Conservation (phyloP, 73 alveolate species). For the Paramecium octaurelia region DNA sequence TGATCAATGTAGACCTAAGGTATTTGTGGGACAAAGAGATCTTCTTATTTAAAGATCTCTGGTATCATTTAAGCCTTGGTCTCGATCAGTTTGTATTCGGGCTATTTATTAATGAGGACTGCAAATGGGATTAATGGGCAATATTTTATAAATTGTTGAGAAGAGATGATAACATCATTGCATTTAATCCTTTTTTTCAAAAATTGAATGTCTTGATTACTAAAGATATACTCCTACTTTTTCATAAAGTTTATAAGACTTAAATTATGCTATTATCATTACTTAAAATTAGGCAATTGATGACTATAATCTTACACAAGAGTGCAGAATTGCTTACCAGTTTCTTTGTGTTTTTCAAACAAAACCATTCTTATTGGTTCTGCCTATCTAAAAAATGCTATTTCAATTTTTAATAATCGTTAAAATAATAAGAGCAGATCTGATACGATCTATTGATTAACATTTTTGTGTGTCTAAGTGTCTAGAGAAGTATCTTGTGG, state of each 20-base stretch:
- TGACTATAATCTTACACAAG: neutral
- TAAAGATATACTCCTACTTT: neutral
- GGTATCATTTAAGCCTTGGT: neutral
- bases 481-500: neutral
- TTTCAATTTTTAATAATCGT: neutral
- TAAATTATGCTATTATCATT: neutral
- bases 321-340: neutral
- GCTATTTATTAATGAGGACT: neutral
- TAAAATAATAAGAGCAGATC: neutral
- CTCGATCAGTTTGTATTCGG: neutral
- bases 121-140: constrained; percentile 8
- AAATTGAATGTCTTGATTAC: neutral
- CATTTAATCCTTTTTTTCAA: neutral
- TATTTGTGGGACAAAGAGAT: neutral
- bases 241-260: constrained; percentile 6
- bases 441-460: neutral
- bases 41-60: neutral
- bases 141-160: neutral
- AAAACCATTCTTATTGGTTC: constrained; percentile 31
- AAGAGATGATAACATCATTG: neutral
- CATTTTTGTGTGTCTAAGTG: neutral
- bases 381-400: neutral
- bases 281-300: neutral
- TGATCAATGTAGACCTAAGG: neutral
- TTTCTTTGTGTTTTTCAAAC: constrained; percentile 13